These are phyloP conservation scores for Stagonosporopsis tanaceti DNA, from an alignment of 2,329 filamentous ascomycete genomes.

Conservation along the genomic window DNA sequence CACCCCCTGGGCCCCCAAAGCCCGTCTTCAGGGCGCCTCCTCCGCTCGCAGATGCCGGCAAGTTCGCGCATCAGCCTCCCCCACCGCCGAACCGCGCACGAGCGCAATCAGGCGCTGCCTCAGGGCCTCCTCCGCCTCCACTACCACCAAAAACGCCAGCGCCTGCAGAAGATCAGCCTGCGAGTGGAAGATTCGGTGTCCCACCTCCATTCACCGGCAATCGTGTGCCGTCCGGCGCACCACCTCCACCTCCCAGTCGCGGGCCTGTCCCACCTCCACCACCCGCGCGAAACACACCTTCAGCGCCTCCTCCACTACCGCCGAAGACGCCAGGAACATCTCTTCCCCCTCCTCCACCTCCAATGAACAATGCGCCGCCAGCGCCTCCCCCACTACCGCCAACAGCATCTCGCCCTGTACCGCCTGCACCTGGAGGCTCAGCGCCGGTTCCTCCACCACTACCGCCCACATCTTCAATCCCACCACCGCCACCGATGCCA, in stretches of 20 bases:
- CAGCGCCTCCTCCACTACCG: constrained; percentile 50
- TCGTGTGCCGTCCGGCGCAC: constrained; percentile 66
- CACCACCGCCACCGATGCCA: constrained; percentile 46
- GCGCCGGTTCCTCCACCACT: constrained; percentile 39
- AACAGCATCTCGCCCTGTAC: constrained; percentile 36
- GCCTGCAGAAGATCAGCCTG: constrained; percentile 67
- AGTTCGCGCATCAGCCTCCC: constrained; percentile 69
- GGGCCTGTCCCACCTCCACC: constrained; percentile 69
- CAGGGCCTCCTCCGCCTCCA: constrained; percentile 71
- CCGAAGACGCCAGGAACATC: constrained; percentile 52
- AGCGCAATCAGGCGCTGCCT: constrained; percentile 59
- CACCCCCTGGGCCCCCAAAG: constrained; percentile 66
- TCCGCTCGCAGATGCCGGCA: constrained; percentile 87
- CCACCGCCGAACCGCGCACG: constrained; percentile 57
- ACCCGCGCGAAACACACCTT: constrained; percentile 52
- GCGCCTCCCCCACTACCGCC: constrained; percentile 44
- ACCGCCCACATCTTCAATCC: constrained; percentile 32
- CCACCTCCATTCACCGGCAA: constrained; percentile 81
- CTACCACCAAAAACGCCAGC: constrained; percentile 64
- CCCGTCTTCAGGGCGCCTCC: constrained; percentile 85
- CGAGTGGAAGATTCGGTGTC: constrained; percentile 71
- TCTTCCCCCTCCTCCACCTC: constrained; percentile 68
- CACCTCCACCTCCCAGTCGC: constrained; percentile 78
- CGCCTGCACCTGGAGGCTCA: constrained; percentile 31
- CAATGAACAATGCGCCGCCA: constrained; percentile 37